Percentiles rank a stretch among this genome's conserved stretches.
phyloP scores from a whole-genome alignment of 176 grass and related monocot species.

The Triticum monococcum region DNA sequence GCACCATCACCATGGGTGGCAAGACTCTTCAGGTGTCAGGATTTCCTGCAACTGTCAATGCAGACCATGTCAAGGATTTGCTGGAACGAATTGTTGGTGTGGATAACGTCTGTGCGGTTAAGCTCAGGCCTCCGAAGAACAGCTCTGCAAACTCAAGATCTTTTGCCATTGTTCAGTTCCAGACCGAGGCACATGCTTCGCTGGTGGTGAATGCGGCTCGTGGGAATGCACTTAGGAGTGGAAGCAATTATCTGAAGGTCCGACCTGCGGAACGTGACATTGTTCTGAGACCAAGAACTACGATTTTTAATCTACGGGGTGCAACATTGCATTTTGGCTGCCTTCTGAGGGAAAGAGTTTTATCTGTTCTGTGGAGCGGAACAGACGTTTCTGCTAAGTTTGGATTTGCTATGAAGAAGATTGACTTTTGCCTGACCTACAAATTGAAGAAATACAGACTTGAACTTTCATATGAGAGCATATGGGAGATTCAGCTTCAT shows the following conservation, averaged over 20 bases:
- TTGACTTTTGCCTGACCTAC: slow-evolving; percentile 44
- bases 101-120: slow-evolving; percentile 56
- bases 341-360: slow-evolving; percentile 47
- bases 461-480: slow-evolving; percentile 87
- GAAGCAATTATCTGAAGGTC: slow-evolving; percentile 41
- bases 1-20: slow-evolving; percentile 59
- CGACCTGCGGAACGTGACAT: slow-evolving; percentile 53
- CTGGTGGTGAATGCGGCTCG: slow-evolving; percentile 27
- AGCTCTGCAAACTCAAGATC: slow-evolving; percentile 44
- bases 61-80: slow-evolving; percentile 36
- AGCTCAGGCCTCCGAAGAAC: slow-evolving; percentile 59
- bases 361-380: slow-evolving; percentile 48
- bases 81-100: slow-evolving; percentile 49
- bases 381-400: slow-evolving; percentile 47
- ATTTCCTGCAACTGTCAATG: slow-evolving; percentile 46
- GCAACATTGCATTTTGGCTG: slow-evolving; percentile 62
- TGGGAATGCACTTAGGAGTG: background rate
- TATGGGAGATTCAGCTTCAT: slow-evolving; percentile 92
- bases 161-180: slow-evolving; percentile 79
- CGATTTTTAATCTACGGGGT: slow-evolving; percentile 44
- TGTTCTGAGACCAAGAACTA: slow-evolving; percentile 58
- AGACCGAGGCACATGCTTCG: slow-evolving; percentile 38
- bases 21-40: slow-evolving; percentile 65
- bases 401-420: slow-evolving; percentile 78
- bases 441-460: slow-evolving; percentile 45